These are phyloP conservation scores for Ceratobasidium sp. DNA, from an alignment of 1,284 basidiomycete genomes.

Conservation along the genomic window DNA sequence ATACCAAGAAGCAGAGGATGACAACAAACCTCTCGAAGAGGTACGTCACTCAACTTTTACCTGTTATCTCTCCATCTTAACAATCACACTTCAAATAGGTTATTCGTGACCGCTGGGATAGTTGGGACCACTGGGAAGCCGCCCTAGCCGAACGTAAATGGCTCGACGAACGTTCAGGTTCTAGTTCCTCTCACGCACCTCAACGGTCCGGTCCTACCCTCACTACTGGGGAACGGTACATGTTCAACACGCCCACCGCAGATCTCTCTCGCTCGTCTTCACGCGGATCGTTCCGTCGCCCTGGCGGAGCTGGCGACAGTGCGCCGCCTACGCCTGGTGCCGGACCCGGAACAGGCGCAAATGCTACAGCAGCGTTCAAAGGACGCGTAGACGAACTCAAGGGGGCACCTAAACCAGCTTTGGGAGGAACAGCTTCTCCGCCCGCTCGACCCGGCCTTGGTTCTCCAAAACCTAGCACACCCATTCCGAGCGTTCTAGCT, in stretches of 20 bases:
- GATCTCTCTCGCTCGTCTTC: constrained; percentile 56
- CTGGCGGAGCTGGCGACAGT: constrained; percentile 69
- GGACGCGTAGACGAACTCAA: constrained; percentile 54
- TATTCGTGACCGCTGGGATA: constrained; percentile 43
- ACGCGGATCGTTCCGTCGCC: constrained; percentile 81
- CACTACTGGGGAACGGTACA: constrained; percentile 54
- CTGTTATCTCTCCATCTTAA: background rate
- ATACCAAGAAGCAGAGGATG: constrained; percentile 91
- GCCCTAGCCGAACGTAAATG: constrained; percentile 37
- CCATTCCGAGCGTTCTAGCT: constrained; percentile 90
- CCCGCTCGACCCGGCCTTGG: constrained; percentile 38
- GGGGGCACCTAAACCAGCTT: constrained; percentile 49
- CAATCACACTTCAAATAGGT: background rate
- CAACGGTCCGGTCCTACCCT: constrained; percentile 18
- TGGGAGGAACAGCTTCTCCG: background rate
- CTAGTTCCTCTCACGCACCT: constrained; percentile 9
- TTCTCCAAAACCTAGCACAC: constrained; percentile 64
- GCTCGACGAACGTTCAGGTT: constrained; percentile 25
- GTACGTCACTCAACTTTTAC: constrained; percentile 59
- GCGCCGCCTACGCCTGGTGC: constrained; percentile 59
- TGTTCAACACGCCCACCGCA: constrained; percentile 55
- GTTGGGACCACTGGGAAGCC: constrained; percentile 39
- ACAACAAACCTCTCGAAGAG: constrained; percentile 79
- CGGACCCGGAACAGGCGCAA: constrained; percentile 26
- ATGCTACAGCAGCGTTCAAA: constrained; percentile 49